Evolutionary conservation across 495 filamentous ascomycete genomes (phyloP), one percentile per base, ranked within the genome.

Genomic region (Penicillium mononematosum): DNA sequence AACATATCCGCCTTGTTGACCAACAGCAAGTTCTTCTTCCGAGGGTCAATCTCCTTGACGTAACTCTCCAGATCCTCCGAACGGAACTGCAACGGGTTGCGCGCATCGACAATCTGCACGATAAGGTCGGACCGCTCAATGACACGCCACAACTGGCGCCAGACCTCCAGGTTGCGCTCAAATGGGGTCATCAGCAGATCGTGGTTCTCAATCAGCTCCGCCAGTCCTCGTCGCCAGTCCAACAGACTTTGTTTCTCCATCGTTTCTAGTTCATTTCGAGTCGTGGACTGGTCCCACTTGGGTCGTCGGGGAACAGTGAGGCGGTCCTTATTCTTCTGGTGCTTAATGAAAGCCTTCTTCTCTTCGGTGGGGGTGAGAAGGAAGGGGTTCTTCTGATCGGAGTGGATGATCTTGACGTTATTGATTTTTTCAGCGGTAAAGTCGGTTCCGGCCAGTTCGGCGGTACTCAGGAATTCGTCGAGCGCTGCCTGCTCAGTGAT

Each of bases 1-100:
- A 99, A 91, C 95, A 99, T 96, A 78, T 99, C 95, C 41, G 95
- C 93, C 82, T 99, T 99, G 77, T 99, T 99, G 53, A 99, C 91
- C 38, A 99, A 76, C 45, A 99, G 73, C 64, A 99, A 66, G 70
- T 99, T 99, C 61, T 89, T 82, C 80, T 99, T 99, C 66, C 82
- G 84, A 1, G 85, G 72, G 66, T 91, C 87, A 27, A 98, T 88
- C 70, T 96, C 91, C 76, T 94, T 91, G 46, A 98, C 94, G 62
- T 99, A 99, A 53, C 73, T 81, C 67, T 97, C 95, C 48, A 99
- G 72, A 75, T 98, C 95, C 67, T 96, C 93, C 11, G 86, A 96
- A 16, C 95, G 84, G 75, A 98, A 99, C 63, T 96, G 81, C 11
- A 98, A 78, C 5, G 95, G 95, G 73, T 97, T 96, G 58, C 95